phyloP scores from a whole-genome alignment of 441 rosid species.

The Hura crepitans region DNA sequence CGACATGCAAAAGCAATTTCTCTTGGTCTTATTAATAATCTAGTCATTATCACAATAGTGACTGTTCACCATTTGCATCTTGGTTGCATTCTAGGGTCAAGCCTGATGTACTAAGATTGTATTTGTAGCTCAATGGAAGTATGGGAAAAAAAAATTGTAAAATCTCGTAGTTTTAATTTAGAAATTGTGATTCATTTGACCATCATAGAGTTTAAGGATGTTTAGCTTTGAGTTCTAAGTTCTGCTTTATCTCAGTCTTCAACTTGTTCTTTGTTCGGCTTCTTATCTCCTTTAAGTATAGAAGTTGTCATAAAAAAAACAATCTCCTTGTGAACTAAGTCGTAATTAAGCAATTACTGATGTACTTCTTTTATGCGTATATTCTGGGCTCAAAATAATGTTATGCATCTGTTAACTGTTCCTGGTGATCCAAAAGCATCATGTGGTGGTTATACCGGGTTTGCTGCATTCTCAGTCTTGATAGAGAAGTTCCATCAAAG shows the following conservation, averaged over 20 bases:
- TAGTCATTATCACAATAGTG: no score
- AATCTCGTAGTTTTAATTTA: not conserved
- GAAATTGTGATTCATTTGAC: not conserved
- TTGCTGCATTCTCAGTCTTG: constrained; percentile 83
- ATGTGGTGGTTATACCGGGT: constrained; percentile 86
- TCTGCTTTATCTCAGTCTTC: not conserved
- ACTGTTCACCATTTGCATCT: not conserved
- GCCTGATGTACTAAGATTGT: not conserved
- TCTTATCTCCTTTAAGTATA: no score
- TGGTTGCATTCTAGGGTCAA: not conserved
- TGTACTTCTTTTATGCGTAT: not conserved
- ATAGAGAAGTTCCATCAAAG: constrained; percentile 90
- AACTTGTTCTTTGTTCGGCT: not conserved
- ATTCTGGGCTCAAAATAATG: not conserved
- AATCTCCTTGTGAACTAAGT: not conserved
- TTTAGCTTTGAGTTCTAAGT: not conserved
- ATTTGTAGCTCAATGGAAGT: not conserved
- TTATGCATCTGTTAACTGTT: constrained; percentile 13
- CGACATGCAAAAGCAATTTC: no score
- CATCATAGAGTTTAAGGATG: not conserved
- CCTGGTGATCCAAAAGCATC: constrained; percentile 87
- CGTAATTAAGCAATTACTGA: not conserved
- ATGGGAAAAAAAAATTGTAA: not conserved
- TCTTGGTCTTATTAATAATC: no score
- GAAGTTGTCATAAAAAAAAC: not conserved